Conservation (phyloP, 2,329 filamentous ascomycete genomes). For the Sarocladium brachiariae region DNA sequence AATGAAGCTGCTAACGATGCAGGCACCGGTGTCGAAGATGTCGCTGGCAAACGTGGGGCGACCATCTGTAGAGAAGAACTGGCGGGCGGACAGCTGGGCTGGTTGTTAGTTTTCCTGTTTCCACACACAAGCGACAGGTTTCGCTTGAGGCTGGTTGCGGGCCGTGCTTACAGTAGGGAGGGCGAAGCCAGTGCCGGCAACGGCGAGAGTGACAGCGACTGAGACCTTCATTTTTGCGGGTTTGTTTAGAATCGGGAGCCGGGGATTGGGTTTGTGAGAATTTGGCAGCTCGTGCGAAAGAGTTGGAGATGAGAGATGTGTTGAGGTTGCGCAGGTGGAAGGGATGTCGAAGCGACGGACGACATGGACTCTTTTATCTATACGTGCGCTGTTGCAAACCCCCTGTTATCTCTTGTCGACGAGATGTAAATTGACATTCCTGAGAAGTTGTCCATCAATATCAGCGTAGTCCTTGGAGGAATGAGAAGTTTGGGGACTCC, state of each 20-base stretch:
- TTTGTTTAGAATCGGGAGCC: too few species aligned
- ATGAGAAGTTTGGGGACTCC: background rate
- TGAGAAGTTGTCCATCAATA: too few species aligned
- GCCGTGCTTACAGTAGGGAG: background rate
- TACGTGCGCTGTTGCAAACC: too few species aligned
- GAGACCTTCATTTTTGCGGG: background rate
- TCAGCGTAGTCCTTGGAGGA: background rate
- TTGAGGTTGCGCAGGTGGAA: too few species aligned
- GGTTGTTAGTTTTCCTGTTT: background rate
- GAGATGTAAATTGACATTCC: too few species aligned
- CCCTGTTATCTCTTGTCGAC: too few species aligned
- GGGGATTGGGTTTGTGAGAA: background rate
- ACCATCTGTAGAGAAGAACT: slow-evolving; percentile 1
- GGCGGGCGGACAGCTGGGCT: background rate
- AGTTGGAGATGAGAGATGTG: too few species aligned
- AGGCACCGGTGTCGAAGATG: slow-evolving; percentile 7
- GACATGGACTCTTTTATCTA: too few species aligned
- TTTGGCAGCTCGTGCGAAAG: too few species aligned
- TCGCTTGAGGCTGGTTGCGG: too few species aligned
- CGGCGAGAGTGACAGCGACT: background rate
- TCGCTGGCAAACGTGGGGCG: background rate
- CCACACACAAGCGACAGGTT: too few species aligned
- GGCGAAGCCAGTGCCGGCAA: slow-evolving; percentile 1
- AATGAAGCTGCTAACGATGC: slow-evolving; percentile 8
- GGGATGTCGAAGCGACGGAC: too few species aligned